Base-by-base conservation (phyloP, 2,329 filamentous ascomycete genomes). In the Orbilia javanica region DNA sequence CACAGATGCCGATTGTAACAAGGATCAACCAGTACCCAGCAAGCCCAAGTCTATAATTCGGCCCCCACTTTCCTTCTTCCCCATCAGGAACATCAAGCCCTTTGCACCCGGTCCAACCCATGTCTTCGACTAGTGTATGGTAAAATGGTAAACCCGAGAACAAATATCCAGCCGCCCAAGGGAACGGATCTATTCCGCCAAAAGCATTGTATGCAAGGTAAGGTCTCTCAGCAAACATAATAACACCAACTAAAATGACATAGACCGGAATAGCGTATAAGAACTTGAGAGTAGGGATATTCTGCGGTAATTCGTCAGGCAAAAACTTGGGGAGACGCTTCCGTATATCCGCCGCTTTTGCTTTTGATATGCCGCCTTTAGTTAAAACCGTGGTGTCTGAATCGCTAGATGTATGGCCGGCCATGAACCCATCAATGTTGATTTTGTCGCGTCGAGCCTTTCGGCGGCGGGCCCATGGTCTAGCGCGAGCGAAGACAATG, bases 141-240 rank as follows among this genome's bases (percentile, higher is more conserved):
- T 97, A 89, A 82, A 86, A 87, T 0, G 89, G 87, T 10, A 94
- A 83, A 81, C 97, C 92, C 11, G 95, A 94, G 79, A 98, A 89
- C 1, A 97, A 85, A 83, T 99, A 99, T 1, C 93, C 91, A 10
- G 97, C 84, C 0, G 93, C 94, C 96, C 96, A 99, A 1, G 95
- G 93, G 52, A 99, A 89, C 0, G 96, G 94, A 81, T 99, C 96
- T 64, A 90, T 86, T 15, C 89, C 90, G 36, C 87, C 82, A 0
- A 99, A 86, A 13, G 93, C 94, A 79, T 88, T 86, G 50, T 85
- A 84, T 44, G 88, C 85, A 62, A 98, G 89, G 80, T 93, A 92
- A 1, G 86, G 86, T 67, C 94, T 89, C 29, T 98, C 88, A 0
- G 90, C 92, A 2, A 90, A 84, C 2, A 97, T 84, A 65, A 96